Base-by-base conservation (phyloP, 306 rosid genomes). In the Cajanus cajan region DNA sequence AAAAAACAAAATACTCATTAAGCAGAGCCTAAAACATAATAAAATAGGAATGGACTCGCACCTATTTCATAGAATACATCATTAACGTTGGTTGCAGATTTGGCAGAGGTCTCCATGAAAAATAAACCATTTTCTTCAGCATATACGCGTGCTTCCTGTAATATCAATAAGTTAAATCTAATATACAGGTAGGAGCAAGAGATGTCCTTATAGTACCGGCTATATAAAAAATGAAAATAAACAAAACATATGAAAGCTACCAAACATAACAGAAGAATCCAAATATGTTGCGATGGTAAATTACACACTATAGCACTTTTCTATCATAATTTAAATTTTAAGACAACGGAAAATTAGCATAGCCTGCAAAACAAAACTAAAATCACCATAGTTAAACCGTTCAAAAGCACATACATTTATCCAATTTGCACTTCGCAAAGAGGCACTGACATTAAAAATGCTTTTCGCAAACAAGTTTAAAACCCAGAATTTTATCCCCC, bases 51-150 rank as follows among this genome's bases (percentile, higher is more conserved):
- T 25, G 43, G 79, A 44, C 36, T 16, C 79, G 2, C 36, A 87
- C 91, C 91, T 78, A 88, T 88, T 81, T 88, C 91, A 78, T 86
- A 84, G 74, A 88, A 88, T 81, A 88, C 51, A 55, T 88, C 91
- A 81, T 88, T 88, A 43, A 88, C 91, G 52, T 88, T 88, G 75
- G 85, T 73, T 59, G 91, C 86, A 71, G 88, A 81, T 82, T 88
- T 88, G 51, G 91, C 91, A 79, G 91, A 88, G 76, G 91, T 88
- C 86, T 88, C 91, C 86, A 86, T 79, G 69, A 88, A 88, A 83
- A 86, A 88, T 82, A 88, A 80, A 48, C 89, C 86, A 79, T 88
- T 88, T 81, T 88, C 91, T 68, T 83, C 91, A 8, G 89, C 91
- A 82, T 88, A 88, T 22, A 76, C 72, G 6, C 85, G 89, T 24